phyloP scores from a whole-genome alignment of 2,329 filamentous ascomycete genomes.

The Thielaviopsis punctulata region DNA sequence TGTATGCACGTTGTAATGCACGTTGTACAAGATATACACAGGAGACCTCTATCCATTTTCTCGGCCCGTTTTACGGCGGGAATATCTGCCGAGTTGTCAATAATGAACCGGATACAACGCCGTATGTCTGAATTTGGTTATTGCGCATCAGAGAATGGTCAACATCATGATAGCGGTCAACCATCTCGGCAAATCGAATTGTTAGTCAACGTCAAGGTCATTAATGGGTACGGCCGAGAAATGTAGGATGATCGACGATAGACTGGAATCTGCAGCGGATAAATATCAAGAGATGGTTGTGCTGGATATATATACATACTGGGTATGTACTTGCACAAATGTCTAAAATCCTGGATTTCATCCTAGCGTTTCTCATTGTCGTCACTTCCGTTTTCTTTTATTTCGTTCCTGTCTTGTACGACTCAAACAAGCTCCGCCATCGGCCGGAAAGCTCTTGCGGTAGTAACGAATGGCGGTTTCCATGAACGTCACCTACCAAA shows the following conservation, averaged over 20 bases:
- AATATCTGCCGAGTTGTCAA: not conserved
- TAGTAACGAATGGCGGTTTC: not conserved
- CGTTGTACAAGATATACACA: too few relatives aligned
- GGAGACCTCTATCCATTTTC: not conserved
- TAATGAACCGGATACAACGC: not conserved
- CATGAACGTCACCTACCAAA: not conserved
- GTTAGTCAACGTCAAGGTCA: too few relatives aligned
- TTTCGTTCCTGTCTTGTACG: too few relatives aligned
- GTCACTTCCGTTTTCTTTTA: too few relatives aligned
- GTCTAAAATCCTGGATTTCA: too few relatives aligned
- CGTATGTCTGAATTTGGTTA: not conserved
- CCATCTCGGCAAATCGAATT: not conserved
- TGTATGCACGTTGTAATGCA: too few relatives aligned
- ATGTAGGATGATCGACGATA: not conserved
- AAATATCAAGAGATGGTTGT: too few relatives aligned
- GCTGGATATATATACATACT: too few relatives aligned
- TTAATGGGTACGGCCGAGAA: not conserved
- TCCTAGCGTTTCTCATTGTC: too few relatives aligned
- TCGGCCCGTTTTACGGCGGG: not conserved
- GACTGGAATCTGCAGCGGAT: too few relatives aligned
- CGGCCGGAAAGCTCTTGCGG: not conserved
- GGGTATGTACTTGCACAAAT: too few relatives aligned
- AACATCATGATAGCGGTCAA: not conserved
- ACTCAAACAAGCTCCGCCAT: constrained; percentile 2
- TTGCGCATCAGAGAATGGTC: not conserved